Conservation (phyloP, 768 basidiomycete species). For the Gymnopilus junonius region DNA sequence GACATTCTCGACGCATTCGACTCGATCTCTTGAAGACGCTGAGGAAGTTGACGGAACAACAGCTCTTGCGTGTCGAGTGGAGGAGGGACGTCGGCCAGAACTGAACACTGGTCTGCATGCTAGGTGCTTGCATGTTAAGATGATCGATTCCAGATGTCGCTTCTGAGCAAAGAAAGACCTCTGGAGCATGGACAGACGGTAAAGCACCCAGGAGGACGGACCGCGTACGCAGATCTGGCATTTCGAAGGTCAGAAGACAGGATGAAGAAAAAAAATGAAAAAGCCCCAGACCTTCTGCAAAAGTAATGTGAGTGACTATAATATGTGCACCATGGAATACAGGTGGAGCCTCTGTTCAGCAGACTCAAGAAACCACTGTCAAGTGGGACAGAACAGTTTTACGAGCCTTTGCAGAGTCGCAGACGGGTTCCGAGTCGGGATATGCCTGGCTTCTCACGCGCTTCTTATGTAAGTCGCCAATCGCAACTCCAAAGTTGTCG, state of each 20-base stretch:
- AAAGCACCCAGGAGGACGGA: constrained; percentile 26
- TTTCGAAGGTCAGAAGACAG: not conserved
- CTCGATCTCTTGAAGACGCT: not conserved
- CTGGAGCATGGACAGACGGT: constrained; percentile 78
- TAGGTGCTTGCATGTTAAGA: constrained; percentile 21
- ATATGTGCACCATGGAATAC: constrained; percentile 17
- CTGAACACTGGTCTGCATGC: constrained; percentile 10
- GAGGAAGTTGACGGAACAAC: constrained; percentile 1
- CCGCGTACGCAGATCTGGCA: constrained; percentile 7
- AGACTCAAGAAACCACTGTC: not conserved
- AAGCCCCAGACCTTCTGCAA: constrained; percentile 11
- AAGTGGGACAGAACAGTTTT: not conserved
- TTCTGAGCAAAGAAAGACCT: constrained; percentile 58
- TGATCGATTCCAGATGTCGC: constrained; percentile 50
- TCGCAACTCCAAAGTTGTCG: not conserved
- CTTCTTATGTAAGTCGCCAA: not conserved
- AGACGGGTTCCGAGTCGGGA: too few relatives aligned
- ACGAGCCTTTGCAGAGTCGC: too few relatives aligned
- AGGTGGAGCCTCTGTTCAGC: not conserved
- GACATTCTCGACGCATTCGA: not conserved
- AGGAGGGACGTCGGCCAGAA: constrained; percentile 6
- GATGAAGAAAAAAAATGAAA: not conserved
- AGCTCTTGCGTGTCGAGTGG: not conserved
- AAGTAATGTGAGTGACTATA: constrained; percentile 1
- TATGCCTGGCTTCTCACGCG: constrained; percentile 4